These are phyloP conservation scores for Trichoderma reesei DNA, from an alignment of 495 filamentous ascomycete genomes.

Conservation along the genomic window DNA sequence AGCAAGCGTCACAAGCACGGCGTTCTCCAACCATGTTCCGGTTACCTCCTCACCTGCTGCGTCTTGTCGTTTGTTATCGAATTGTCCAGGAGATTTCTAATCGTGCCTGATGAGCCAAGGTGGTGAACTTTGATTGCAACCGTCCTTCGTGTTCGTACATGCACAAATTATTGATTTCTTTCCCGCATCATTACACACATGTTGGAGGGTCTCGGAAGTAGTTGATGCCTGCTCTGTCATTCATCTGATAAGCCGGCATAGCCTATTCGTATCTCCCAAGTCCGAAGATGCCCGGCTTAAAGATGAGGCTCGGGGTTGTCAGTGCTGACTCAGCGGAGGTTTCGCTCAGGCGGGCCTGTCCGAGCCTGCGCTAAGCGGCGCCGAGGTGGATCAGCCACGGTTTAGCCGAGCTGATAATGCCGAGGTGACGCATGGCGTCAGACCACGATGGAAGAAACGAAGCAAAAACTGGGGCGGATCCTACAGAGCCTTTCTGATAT, in stretches of 20 bases:
- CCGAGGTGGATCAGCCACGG: background rate
- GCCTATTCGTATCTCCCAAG: background rate
- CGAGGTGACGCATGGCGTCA: conserved; percentile 1
- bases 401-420: background rate
- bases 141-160: too few species aligned
- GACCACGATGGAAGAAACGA: background rate
- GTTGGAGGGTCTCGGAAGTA: background rate
- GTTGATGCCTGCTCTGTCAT: background rate
- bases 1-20: conserved; percentile 42
- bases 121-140: too few species aligned
- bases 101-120: too few species aligned
- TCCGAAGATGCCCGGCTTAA: too few species aligned
- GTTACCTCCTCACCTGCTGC: background rate
- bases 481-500: background rate
- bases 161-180: too few species aligned
- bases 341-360: conserved; percentile 2
- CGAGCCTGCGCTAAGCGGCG: background rate
- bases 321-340: background rate
- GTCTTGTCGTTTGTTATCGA: background rate
- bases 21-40: background rate
- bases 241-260: background rate
- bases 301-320: background rate
- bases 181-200: too few species aligned
- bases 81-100: too few species aligned
- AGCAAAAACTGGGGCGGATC: background rate